phyloP scores from a whole-genome alignment of 129 eudicot genomes.

The Escallonia herrerae region DNA sequence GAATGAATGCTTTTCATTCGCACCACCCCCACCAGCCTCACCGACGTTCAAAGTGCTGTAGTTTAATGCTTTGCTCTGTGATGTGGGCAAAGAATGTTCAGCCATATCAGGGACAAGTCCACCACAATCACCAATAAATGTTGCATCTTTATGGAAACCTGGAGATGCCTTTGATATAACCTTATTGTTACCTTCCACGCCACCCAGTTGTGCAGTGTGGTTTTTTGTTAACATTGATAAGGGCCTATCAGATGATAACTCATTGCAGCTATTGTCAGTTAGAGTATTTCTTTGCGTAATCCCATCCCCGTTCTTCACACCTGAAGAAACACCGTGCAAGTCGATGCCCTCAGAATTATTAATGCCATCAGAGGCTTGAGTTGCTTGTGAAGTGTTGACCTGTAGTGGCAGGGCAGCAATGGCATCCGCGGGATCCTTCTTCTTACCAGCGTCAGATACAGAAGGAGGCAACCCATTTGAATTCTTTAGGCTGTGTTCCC shows the following conservation, averaged over 20 bases:
- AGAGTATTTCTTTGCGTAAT: conserved; percentile 10
- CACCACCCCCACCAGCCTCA: conserved; percentile 18
- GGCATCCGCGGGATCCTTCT: conserved; percentile 3
- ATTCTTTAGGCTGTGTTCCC: conserved; percentile 19
- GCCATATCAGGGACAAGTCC: conserved; percentile 6
- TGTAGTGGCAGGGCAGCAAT: conserved; percentile 1
- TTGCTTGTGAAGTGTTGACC: background rate
- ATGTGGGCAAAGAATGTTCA: conserved; percentile 3
- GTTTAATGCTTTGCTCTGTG: conserved; percentile 15
- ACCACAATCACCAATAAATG: conserved; percentile 19
- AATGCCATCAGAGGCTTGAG: background rate
- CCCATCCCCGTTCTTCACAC: conserved; percentile 28
- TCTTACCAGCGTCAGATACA: conserved; percentile 12
- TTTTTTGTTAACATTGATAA: conserved; percentile 5
- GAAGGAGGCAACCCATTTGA: conserved; percentile 12
- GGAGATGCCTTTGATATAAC: conserved; percentile 20
- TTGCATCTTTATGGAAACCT: conserved; percentile 21
- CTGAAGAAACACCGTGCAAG: conserved; percentile 30
- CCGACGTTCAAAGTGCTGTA: conserved; percentile 20
- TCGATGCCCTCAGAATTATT: conserved; percentile 27
- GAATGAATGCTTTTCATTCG: conserved; percentile 14
- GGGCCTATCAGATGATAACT: conserved; percentile 1
- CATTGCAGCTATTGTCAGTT: conserved; percentile 10
- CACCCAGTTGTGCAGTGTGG: conserved; percentile 14
- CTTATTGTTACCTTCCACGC: conserved; percentile 6